Percentiles rank a stretch among this genome's conserved stretches.
phyloP scores from a whole-genome alignment of 116 monocot genomes.

The Posidonia oceanica region DNA sequence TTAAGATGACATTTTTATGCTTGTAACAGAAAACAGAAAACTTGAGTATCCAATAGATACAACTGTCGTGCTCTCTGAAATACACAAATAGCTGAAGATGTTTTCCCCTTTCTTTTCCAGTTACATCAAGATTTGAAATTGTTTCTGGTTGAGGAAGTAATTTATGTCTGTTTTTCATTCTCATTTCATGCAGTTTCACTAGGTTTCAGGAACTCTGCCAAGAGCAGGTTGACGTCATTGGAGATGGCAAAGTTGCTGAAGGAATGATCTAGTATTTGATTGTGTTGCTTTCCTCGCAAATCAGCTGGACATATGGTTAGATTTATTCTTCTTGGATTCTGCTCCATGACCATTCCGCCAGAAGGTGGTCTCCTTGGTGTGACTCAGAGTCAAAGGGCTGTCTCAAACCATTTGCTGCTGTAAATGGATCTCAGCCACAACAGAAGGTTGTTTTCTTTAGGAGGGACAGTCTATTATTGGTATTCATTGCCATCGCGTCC shows the following conservation, averaged over 20 bases:
- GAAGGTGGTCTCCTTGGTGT: too few species aligned
- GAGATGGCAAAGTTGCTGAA: not conserved
- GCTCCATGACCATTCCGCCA: not conserved
- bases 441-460: not conserved
- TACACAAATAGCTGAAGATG: too few species aligned
- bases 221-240: not conserved
- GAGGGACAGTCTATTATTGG: not conserved
- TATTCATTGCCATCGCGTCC: not conserved
- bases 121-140: too few species aligned
- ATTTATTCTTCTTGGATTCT: not conserved
- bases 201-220: slow-evolving; percentile 52
- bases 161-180: not conserved
- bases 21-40: too few species aligned
- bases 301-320: not conserved
- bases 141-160: not conserved
- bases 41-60: too few species aligned
- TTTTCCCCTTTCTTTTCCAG: too few species aligned
- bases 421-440: too few species aligned
- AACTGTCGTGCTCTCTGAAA: too few species aligned
- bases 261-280: not conserved
- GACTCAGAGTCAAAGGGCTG: too few species aligned
- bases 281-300: not conserved
- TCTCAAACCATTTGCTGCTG: too few species aligned
- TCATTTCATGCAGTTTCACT: slow-evolving; percentile 33
- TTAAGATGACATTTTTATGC: too few species aligned